phyloP scores from a whole-genome alignment of 768 basidiomycete genomes.

The Phanerochaete sordida region DNA sequence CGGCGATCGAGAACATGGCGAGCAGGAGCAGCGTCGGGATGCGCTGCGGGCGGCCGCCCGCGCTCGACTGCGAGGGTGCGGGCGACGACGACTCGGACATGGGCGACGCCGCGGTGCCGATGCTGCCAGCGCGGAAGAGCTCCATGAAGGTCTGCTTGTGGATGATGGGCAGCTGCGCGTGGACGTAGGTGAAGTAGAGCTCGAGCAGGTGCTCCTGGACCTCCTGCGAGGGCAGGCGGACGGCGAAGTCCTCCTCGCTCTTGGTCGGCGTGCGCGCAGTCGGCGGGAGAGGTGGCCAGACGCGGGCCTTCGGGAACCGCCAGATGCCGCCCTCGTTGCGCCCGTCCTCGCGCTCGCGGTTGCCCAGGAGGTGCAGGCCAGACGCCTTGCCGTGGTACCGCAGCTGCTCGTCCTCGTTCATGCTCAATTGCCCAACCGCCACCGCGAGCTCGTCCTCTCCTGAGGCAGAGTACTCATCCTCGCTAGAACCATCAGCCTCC shows the following conservation, averaged over 20 bases:
- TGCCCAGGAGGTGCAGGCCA: conserved; percentile 70
- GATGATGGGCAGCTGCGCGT: conserved; percentile 73
- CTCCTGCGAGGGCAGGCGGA: conserved; percentile 50
- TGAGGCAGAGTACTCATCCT: conserved; percentile 29
- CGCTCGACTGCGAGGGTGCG: conserved; percentile 27
- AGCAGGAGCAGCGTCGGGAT: conserved; percentile 69
- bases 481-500: conserved; percentile 21
- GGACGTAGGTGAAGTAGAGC: conserved; percentile 80
- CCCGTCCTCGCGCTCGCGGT: conserved; percentile 55
- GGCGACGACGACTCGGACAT: conserved; percentile 25
- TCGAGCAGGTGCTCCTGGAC: conserved; percentile 69
- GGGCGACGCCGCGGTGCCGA: conserved; percentile 25
- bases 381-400: conserved; percentile 86
- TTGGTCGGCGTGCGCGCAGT: conserved; percentile 23
- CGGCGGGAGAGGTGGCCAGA: conserved; percentile 68
- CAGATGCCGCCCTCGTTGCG: conserved; percentile 77
- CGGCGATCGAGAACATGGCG: conserved; percentile 81
- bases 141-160: conserved; percentile 70
- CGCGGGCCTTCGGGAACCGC: conserved; percentile 85
- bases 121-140: conserved; percentile 32
- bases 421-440: conserved; percentile 80
- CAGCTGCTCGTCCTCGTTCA: conserved; percentile 86
- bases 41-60: conserved; percentile 40
- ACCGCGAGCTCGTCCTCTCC: conserved; percentile 50
- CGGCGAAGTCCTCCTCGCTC: conserved; percentile 35